These are phyloP conservation scores for Colletotrichum spaethianum DNA, from an alignment of 2,329 filamentous ascomycete genomes.

Conservation along the genomic window DNA sequence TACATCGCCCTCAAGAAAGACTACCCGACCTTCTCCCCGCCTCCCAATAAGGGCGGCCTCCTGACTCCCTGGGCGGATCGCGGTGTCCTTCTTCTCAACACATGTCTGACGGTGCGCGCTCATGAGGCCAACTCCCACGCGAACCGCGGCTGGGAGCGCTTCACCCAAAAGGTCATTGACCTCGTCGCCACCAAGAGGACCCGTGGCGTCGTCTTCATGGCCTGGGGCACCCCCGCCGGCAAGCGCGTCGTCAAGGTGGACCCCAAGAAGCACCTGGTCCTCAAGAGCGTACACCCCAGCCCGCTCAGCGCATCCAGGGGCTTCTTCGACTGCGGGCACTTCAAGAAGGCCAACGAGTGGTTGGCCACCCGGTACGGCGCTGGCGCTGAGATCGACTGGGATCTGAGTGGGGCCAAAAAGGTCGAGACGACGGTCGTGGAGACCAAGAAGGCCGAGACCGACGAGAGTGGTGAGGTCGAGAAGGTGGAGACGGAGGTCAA, in stretches of 20 bases:
- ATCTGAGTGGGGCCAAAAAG: slow-evolving; percentile 57
- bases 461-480: neutral
- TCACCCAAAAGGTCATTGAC: slow-evolving; percentile 94
- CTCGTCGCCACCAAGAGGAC: slow-evolving; percentile 83
- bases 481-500: slow-evolving; percentile 45
- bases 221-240: slow-evolving; percentile 90
- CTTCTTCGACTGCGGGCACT: slow-evolving; percentile 88
- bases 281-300: slow-evolving; percentile 92
- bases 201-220: slow-evolving; percentile 91
- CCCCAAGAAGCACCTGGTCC: slow-evolving; percentile 80
- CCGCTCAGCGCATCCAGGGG: slow-evolving; percentile 88
- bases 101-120: slow-evolving; percentile 92
- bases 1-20: slow-evolving; percentile 90
- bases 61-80: slow-evolving; percentile 95
- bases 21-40: slow-evolving; percentile 83
- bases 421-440: slow-evolving; percentile 31
- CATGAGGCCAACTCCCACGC: slow-evolving; percentile 90
- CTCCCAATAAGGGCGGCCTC: slow-evolving; percentile 83
- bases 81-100: slow-evolving; percentile 94
- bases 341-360: slow-evolving; percentile 89
- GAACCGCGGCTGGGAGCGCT: slow-evolving; percentile 90
- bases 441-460: slow-evolving; percentile 36
- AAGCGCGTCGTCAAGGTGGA: slow-evolving; percentile 84
- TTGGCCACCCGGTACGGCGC: slow-evolving; percentile 82
- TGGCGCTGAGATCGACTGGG: slow-evolving; percentile 90